Evolutionary conservation across 345 rosid genomes (phyloP).

Genomic region (Tarenaya hassleriana): DNA sequence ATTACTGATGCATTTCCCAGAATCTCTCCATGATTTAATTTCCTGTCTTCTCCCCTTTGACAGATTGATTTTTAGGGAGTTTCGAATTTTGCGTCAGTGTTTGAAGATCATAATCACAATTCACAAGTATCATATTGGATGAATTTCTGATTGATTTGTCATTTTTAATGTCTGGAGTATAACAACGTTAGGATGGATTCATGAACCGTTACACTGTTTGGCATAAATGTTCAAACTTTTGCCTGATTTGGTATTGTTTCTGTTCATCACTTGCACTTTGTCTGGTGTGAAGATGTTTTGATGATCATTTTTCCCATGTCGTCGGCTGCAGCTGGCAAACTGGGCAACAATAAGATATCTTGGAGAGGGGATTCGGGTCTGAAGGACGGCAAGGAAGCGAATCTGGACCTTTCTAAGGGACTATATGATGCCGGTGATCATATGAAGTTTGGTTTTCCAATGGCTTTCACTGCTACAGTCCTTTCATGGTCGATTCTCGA

Average conservation of each 20-base stretch:
- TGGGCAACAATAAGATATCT: conserved; percentile 51
- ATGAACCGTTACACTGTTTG: background rate
- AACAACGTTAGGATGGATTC: too few relatives aligned
- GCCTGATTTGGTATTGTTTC: too few relatives aligned
- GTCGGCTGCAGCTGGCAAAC: conserved; percentile 59
- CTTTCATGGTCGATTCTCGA: conserved; percentile 95
- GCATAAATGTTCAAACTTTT: too few relatives aligned
- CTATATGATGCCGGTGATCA: conserved; percentile 98
- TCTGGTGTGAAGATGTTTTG: background rate
- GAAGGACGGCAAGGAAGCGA: conserved; percentile 60
- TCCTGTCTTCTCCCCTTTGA: too few relatives aligned
- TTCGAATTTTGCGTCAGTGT: conserved; percentile 4
- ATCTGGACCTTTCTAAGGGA: conserved; percentile 71
- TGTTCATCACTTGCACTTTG: too few relatives aligned
- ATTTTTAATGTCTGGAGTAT: too few relatives aligned
- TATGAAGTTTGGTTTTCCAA: conserved; percentile 87
- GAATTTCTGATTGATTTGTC: too few relatives aligned
- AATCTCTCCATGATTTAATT: too few relatives aligned
- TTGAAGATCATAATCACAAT: too few relatives aligned
- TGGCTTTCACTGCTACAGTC: conserved; percentile 92
- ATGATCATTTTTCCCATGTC: background rate
- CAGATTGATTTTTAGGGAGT: too few relatives aligned
- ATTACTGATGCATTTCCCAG: too few relatives aligned
- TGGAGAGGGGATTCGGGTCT: conserved; percentile 97
- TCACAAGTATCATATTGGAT: too few relatives aligned